phyloP scores from a whole-genome alignment of 352 stramenopile genomes.

The Phytophthora europaea region DNA sequence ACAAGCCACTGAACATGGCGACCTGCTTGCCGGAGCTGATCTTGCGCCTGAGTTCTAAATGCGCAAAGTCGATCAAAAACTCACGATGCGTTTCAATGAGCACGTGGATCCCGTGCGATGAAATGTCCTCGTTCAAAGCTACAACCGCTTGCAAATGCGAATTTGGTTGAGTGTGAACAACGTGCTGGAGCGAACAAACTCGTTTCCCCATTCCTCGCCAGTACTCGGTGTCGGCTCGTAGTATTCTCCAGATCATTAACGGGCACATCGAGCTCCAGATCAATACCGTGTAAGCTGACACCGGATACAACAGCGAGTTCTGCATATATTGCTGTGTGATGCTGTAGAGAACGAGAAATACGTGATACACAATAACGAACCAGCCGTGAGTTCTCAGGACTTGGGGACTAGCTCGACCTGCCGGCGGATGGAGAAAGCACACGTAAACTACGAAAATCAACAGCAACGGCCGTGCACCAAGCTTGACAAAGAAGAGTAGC shows the following conservation, averaged over 20 bases:
- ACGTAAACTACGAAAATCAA: conserved; percentile 36
- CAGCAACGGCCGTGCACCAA: conserved; percentile 24
- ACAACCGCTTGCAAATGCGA: conserved; percentile 7
- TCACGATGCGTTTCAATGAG: conserved; percentile 75
- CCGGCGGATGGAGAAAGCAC: conserved; percentile 34
- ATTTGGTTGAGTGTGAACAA: neutral
- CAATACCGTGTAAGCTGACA: conserved; percentile 24
- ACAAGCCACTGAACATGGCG: conserved; percentile 47
- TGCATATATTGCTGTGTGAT: conserved; percentile 14
- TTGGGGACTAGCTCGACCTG: conserved; percentile 28
- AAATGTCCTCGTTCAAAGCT: conserved; percentile 46
- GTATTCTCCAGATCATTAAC: conserved; percentile 50
- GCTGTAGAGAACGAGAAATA: conserved; percentile 28
- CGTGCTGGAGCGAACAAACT: conserved; percentile 36
- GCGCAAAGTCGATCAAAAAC: conserved; percentile 68
- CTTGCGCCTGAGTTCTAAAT: conserved; percentile 52
- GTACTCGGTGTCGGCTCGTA: conserved; percentile 55
- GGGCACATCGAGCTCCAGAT: conserved; percentile 42
- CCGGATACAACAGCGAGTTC: conserved; percentile 15
- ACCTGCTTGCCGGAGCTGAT: conserved; percentile 42
- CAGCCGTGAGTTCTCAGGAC: conserved; percentile 40
- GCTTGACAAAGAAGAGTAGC: conserved; percentile 31
- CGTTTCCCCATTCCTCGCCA: conserved; percentile 49
- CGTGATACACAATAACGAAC: conserved; percentile 38
- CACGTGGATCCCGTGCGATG: conserved; percentile 51